Evolutionary conservation across 176 grass and related monocot species (phyloP).

Genomic region (Ensete glaucum): DNA sequence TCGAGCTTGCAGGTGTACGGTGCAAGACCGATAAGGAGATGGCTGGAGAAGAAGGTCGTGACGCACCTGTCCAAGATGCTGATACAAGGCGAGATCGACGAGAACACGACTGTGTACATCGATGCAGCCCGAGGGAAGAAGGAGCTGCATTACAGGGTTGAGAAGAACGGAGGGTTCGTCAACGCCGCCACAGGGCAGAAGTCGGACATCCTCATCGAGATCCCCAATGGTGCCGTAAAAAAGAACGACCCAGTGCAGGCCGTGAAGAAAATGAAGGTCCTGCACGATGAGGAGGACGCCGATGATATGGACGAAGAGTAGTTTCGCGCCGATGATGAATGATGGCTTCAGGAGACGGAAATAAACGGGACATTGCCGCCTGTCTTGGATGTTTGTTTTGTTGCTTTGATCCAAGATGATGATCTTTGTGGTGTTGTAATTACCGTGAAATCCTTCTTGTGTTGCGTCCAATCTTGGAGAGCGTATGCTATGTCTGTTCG

Average conservation of each 20-base stretch:
- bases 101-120: slow-evolving; percentile 67
- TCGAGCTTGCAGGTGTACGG: slow-evolving; percentile 47
- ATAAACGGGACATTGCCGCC: no score
- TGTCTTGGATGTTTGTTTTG: no score
- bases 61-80: slow-evolving; percentile 82
- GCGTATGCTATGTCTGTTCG: no score
- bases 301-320: slow-evolving; percentile 43
- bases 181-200: slow-evolving; percentile 58
- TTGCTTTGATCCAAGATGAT: no score
- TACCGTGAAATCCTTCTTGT: no score
- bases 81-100: slow-evolving; percentile 79
- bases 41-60: slow-evolving; percentile 83
- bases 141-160: slow-evolving; percentile 47
- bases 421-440: no score
- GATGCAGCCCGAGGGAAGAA: slow-evolving; percentile 40
- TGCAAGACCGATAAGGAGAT: slow-evolving; percentile 66
- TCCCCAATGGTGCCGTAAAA: slow-evolving; percentile 28
- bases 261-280: slow-evolving; percentile 62
- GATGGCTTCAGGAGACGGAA: no score
- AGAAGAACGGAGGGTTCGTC: slow-evolving; percentile 57
- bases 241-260: slow-evolving; percentile 17
- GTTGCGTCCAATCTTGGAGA: no score
- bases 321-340: no score
- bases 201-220: slow-evolving; percentile 75
- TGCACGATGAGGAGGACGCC: slow-evolving; percentile 24